These are phyloP conservation scores for Barnettozyma sucrosica DNA, from an alignment of 805 yeast species.

Conservation along the genomic window DNA sequence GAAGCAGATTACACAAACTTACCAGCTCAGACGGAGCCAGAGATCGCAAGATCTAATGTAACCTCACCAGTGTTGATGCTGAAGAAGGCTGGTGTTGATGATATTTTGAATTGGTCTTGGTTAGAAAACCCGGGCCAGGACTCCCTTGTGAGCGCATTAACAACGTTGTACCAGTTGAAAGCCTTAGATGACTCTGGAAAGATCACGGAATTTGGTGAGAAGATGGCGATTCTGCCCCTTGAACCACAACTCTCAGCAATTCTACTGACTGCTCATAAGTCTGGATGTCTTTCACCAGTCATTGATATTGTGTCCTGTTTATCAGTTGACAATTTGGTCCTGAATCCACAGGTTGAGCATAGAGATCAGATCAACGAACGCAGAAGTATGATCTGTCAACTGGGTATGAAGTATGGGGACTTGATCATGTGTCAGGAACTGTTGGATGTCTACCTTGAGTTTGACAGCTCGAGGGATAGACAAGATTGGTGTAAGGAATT, in stretches of 20 bases:
- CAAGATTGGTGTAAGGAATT: conserved; percentile 81
- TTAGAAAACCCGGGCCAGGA: conserved; percentile 83
- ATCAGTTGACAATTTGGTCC: conserved; percentile 81
- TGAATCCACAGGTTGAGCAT: conserved; percentile 72
- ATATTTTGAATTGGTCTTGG: conserved; percentile 87
- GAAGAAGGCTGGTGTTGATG: conserved; percentile 77
- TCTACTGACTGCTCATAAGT: conserved; percentile 56
- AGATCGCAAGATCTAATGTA: conserved; percentile 81
- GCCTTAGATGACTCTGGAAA: conserved; percentile 75
- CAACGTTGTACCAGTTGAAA: conserved; percentile 68
- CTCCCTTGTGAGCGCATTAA: conserved; percentile 68
- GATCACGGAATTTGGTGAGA: conserved; percentile 72
- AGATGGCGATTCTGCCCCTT: conserved; percentile 85
- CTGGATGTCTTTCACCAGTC: conserved; percentile 53
- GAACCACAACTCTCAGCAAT: conserved; percentile 92
- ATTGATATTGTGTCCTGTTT: conserved; percentile 89
- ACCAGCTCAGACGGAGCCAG: conserved; percentile 84
- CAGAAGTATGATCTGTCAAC: conserved; percentile 60
- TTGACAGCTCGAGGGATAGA: conserved; percentile 46
- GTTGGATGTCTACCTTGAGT: conserved; percentile 46
- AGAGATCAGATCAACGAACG: conserved; percentile 81
- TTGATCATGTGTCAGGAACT: conserved; percentile 76
- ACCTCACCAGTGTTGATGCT: conserved; percentile 79
- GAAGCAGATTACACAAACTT: conserved; percentile 62
- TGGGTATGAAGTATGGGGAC: conserved; percentile 78